Conservation (phyloP, 306 rosid genomes). For the Arachis hypogaea region DNA sequence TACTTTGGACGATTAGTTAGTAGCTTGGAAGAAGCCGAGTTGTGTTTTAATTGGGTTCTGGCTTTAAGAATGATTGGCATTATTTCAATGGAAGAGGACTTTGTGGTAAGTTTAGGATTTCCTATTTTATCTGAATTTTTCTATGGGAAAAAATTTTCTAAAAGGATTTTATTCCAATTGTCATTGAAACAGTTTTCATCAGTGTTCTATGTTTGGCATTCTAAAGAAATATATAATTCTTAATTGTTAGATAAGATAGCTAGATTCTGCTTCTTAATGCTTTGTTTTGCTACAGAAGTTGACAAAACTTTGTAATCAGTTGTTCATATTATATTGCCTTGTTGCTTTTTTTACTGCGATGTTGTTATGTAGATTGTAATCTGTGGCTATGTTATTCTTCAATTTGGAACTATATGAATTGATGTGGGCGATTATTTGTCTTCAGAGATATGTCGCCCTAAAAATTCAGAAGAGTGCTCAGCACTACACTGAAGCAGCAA, state of each 20-base stretch:
- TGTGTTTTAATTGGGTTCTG: conserved; percentile 18
- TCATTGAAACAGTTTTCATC: conserved; percentile 9
- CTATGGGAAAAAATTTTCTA: neutral
- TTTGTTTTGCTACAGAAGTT: neutral
- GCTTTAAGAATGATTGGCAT: conserved; percentile 3
- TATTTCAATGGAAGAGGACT: neutral
- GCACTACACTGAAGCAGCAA: conserved; percentile 96
- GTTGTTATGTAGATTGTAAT: neutral
- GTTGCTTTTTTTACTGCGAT: conserved; percentile 16
- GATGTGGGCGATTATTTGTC: conserved; percentile 30
- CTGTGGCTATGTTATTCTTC: neutral
- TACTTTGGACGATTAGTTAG: neutral
- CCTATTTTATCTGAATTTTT: neutral
- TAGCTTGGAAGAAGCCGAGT: neutral
- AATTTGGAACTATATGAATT: conserved; percentile 2
- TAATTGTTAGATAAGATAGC: neutral
- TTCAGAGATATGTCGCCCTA: conserved; percentile 89
- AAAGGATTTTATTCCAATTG: conserved; percentile 6
- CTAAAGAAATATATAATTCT: neutral
- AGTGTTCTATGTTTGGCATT: conserved; percentile 17
- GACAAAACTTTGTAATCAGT: neutral
- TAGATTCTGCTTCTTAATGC: conserved; percentile 22
- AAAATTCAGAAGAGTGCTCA: conserved; percentile 99
- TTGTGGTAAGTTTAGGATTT: conserved; percentile 21
- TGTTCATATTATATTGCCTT: neutral